Base-by-base conservation (phyloP, 2,329 filamentous ascomycete genomes). In the Lithohypha guttulata region DNA sequence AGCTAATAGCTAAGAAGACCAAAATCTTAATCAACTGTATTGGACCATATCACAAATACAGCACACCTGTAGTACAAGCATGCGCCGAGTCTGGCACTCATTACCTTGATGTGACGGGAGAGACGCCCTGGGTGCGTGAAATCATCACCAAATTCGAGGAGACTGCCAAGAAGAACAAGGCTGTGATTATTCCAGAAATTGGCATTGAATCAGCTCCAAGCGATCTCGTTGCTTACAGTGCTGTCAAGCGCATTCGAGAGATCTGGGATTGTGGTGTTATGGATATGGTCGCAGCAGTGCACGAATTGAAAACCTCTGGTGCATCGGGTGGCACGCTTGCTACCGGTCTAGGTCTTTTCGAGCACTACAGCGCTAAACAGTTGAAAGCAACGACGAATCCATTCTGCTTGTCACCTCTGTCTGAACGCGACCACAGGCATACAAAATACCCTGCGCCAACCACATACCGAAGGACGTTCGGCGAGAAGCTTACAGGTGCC, bases 61-160 rank as follows among this genome's bases (percentile, higher is more conserved):
- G 77, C n/a, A 70, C 71, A 21, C 71, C 71, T 1, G 73, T 79
- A 3, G 66, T 82, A 6, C 71, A 76, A 49, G 77, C 77, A 5
- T 81, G 77, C 52, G 76, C 73, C 3, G 63, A 69, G 37, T 71
- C 68, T 47, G 77, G 78, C 4, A 81, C 78, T 3, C 77, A 81
- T 55, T 81, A 81, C 51, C 58, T 81, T 39, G 78, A 81, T 54
- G 71, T 69, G 33, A 79, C 77, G 4, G 77, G 77, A 33, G 77
- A 81, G 54, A 67, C 71, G 1, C 73, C 74, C 2, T 81, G 77
- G 76, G 64, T 78, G 26, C 68, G 69, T 45, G 66, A 74, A 32
- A 77, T 80, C 61, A 66, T 79, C 41, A 57, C 68, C 14, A 73
- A 76, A 50, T 79, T 77, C 51, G 68, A 80, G 46, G 64, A 68